Conservation (phyloP, 148 eudicot genomes). For the Chenopodium album region DNA sequence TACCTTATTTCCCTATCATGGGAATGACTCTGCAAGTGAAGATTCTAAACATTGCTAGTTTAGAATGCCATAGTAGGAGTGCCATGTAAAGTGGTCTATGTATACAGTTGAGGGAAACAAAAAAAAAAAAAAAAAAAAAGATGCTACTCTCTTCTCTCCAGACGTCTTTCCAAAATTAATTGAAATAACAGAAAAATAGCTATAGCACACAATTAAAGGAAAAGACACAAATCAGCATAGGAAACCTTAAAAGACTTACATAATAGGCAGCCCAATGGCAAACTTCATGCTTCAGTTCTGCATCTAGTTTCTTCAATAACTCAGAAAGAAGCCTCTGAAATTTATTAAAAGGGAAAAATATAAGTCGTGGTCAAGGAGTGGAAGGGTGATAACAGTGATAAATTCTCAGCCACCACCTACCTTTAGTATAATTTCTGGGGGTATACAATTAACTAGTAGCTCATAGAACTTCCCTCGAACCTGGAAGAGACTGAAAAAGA, state of each 20-base stretch:
- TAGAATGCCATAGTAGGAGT: no score
- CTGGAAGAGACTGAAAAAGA: constrained; percentile 62
- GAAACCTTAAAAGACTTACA: constrained; percentile 51
- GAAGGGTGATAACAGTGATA: neutral
- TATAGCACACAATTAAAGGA: neutral
- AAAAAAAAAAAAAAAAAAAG: no score
- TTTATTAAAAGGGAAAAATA: constrained; percentile 20
- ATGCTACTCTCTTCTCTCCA: no score
- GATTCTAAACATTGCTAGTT: no score
- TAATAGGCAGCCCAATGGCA: constrained; percentile 98
- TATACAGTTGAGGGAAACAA: no score
- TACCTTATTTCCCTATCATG: no score
- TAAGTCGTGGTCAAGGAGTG: neutral
- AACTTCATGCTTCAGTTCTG: constrained; percentile 90
- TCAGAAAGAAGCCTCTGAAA: constrained; percentile 86
- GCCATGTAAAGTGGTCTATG: no score
- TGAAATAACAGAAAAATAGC: no score
- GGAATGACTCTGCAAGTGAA: no score
- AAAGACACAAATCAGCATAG: neutral
- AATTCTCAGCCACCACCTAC: constrained; percentile 27
- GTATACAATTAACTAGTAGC: constrained; percentile 77
- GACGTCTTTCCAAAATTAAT: no score
- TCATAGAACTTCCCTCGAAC: constrained; percentile 92
- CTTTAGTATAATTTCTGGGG: constrained; percentile 86
- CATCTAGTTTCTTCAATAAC: constrained; percentile 83